Evolutionary conservation across 805 yeast genomes (phyloP), one percentile per base, ranked within the genome.

Genomic region (Saturnispora quitensis): DNA sequence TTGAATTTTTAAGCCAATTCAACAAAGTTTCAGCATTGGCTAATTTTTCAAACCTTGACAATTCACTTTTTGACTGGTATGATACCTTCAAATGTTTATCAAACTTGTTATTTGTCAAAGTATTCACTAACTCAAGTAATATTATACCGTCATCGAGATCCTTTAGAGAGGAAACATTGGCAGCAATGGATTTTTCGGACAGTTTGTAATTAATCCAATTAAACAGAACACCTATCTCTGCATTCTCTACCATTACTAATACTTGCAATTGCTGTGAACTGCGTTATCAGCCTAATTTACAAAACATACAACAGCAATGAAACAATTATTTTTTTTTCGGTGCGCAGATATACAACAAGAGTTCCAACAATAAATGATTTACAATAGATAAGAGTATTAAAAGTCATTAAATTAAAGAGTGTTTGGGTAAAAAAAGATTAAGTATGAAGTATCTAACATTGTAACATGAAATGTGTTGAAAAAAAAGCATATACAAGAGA

Each of bases 1-100:
- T 48, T 15, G 47, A 43, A n/a, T 46, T 48, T 27, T 43, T 48
- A 17, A 48, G 31, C 51, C 51, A 48, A 15, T 43, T 17, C 33
- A 43, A 20, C 7, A 48, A 43, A 17, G 28, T 35, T 15, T 48
- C 51, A 22, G 43, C 36, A 24, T 48, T 48, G 12, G 51, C 51
- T 20, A 48, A 15, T 35, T 48, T 48, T 28, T 48, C 47, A 27
- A 48, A 48, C 24, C 51, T 40, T 13, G 51, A 33, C 20, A 48
- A 24, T 17, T 42, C 43, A 13, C 18, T 40, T 18, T 24, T 35
- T 4, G 33, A 17, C 12, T 18, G 15, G 22, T 38, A 18, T 18
- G 42, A 2, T 7, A 18, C 24, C 13, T 38, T 38, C 22, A 38
- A 38, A 38, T 38, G 42, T 18, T 20, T 38, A 1, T 12, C 17